Percentiles rank a stretch among this genome's conserved stretches.
These are phyloP conservation scores for Pontederia paniculata DNA, from an alignment of 176 grass and related monocot genomes.

Conservation along the genomic window DNA sequence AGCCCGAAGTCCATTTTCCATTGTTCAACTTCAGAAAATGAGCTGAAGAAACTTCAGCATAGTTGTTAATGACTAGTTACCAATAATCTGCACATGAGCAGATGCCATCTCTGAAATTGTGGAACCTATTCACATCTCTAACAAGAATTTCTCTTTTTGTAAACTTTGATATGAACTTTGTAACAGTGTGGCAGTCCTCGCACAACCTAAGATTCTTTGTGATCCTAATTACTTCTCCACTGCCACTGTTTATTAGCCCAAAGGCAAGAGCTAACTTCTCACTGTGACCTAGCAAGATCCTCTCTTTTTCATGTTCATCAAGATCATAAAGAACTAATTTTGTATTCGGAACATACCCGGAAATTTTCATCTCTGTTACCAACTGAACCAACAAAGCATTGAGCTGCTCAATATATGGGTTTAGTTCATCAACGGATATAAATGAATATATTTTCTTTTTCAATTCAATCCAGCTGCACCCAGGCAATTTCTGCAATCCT, in stretches of 20 bases:
- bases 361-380: slow-evolving; percentile 46
- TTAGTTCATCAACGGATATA: slow-evolving; percentile 58
- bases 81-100: slow-evolving; percentile 84
- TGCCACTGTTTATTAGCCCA: slow-evolving; percentile 58
- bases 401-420: slow-evolving; percentile 42
- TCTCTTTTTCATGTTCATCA: slow-evolving; percentile 63
- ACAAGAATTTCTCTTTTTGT: slow-evolving; percentile 59
- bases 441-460: slow-evolving; percentile 61
- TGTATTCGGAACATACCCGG: slow-evolving; percentile 65
- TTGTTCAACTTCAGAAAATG: no score
- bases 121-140: slow-evolving; percentile 78
- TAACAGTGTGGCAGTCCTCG: slow-evolving; percentile 75
- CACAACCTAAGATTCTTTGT: slow-evolving; percentile 84
- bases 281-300: slow-evolving; percentile 76
- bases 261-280: slow-evolving; percentile 87
- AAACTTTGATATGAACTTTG: slow-evolving; percentile 85
- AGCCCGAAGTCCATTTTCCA: no score
- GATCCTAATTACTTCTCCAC: slow-evolving; percentile 65
- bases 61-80: slow-evolving; percentile 17
- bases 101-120: slow-evolving; percentile 61
- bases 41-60: neutral
- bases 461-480: slow-evolving; percentile 92
- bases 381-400: slow-evolving; percentile 45
- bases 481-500: slow-evolving; percentile 49
- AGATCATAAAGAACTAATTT: slow-evolving; percentile 60